These are phyloP conservation scores for Boletellus emodensis DNA, from an alignment of 768 basidiomycete genomes.

Conservation along the genomic window DNA sequence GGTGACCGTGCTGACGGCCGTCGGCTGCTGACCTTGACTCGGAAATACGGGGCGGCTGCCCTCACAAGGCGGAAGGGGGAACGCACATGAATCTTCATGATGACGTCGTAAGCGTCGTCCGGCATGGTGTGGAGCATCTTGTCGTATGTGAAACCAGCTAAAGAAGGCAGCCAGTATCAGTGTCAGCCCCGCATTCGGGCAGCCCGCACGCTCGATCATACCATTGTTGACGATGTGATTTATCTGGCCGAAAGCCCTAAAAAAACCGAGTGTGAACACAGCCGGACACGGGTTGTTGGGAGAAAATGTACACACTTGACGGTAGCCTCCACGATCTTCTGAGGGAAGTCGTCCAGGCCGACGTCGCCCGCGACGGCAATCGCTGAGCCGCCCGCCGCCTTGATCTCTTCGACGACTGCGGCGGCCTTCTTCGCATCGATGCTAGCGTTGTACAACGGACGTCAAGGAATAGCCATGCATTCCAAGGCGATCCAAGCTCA, in stretches of 20 bases:
- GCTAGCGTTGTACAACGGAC: constrained; percentile 32
- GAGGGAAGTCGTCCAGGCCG: constrained; percentile 77
- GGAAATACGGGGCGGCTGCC: constrained; percentile 81
- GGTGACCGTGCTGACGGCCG: background rate
- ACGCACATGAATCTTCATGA: constrained; percentile 79
- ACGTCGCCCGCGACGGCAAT: constrained; percentile 78
- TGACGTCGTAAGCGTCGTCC: constrained; percentile 78
- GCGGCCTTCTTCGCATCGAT: constrained; percentile 70
- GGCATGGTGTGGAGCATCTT: constrained; percentile 86
- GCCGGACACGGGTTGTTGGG: background rate
- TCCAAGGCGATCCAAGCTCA: constrained; percentile 30
- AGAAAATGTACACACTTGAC: constrained; percentile 56
- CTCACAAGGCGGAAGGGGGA: constrained; percentile 84
- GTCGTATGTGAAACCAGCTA: constrained; percentile 77
- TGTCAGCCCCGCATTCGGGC: background rate
- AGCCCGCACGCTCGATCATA: constrained; percentile 18
- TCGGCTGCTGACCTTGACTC: constrained; percentile 51
- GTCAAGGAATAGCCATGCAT: constrained; percentile 1
- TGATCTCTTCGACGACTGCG: constrained; percentile 69
- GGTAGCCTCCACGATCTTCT: constrained; percentile 71
- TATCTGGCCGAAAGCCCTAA: constrained; percentile 75
- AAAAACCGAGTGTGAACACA: background rate
- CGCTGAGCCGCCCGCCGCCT: constrained; percentile 65
- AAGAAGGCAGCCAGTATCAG: background rate
- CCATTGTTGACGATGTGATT: constrained; percentile 87